A percentile compares a stretch with the other conserved stretches of the same genome.
Evolutionary conservation across 148 eudicot species (phyloP).

Genomic region (Arbutus unedo): DNA sequence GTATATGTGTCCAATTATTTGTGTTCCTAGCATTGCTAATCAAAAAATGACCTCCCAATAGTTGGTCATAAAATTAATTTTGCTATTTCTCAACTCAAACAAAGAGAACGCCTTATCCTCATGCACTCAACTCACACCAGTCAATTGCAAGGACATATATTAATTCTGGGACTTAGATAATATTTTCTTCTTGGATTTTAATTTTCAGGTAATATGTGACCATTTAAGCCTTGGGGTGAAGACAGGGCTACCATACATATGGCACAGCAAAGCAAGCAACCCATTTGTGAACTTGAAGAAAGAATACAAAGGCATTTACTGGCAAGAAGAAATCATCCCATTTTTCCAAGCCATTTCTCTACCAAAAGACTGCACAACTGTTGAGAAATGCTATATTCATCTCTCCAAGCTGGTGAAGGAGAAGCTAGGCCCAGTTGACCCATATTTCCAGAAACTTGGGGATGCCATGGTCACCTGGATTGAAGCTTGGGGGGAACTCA

Average conservation of each 20-base stretch:
- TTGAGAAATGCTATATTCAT: conserved; percentile 36
- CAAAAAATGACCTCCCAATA: no score
- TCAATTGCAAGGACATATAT: no score
- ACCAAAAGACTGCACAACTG: conserved; percentile 35
- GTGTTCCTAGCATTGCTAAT: no score
- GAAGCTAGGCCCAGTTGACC: conserved; percentile 28
- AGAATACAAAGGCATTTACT: conserved; percentile 36
- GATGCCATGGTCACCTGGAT: conserved; percentile 43
- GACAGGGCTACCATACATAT: conserved; percentile 37
- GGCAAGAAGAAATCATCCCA: conserved; percentile 42
- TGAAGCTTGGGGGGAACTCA: conserved; percentile 36
- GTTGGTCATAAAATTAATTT: no score
- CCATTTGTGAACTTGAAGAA: conserved; percentile 38
- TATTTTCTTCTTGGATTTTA: background rate
- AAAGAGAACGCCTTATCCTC: no score
- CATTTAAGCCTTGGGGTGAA: conserved; percentile 40
- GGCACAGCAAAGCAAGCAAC: conserved; percentile 49
- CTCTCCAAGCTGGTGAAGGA: conserved; percentile 39
- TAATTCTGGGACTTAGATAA: no score
- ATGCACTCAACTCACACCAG: no score
- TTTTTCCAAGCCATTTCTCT: conserved; percentile 30
- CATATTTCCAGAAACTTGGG: conserved; percentile 34
- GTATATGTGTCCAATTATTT: no score
- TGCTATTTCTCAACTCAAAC: no score
- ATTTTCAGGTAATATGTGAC: conserved; percentile 33